phyloP scores from a whole-genome alignment of 352 stramenopile species.

The Globisporangium paddicum region DNA sequence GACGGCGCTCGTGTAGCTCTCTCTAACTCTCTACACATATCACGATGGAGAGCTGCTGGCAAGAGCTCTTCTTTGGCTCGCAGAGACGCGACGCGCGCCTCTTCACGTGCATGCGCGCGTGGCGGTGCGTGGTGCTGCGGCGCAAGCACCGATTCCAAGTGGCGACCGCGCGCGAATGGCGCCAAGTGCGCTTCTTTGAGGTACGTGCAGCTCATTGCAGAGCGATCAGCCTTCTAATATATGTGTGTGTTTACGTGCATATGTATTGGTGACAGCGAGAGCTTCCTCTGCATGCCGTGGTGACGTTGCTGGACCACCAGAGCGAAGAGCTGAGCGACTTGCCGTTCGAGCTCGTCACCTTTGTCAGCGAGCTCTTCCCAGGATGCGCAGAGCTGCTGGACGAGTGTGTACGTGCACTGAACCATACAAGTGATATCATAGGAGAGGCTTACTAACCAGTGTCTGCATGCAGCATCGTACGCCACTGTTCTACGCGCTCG shows the following conservation, averaged over 20 bases:
- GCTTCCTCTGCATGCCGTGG: constrained; percentile 37
- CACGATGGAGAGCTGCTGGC: constrained; percentile 22
- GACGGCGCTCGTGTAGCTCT: too few relatives aligned
- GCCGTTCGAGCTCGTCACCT: constrained; percentile 31
- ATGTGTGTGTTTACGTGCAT: too few relatives aligned
- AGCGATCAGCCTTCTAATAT: too few relatives aligned
- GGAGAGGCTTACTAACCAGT: too few relatives aligned
- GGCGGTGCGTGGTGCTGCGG: constrained; percentile 30
- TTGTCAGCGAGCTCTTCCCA: constrained; percentile 24
- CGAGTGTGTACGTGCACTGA: constrained; percentile 16
- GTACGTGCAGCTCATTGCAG: constrained; percentile 12
- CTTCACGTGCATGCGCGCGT: constrained; percentile 44
- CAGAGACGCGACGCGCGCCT: constrained; percentile 9
- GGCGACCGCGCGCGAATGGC: constrained; percentile 23
- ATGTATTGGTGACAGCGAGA: constrained; percentile 32
- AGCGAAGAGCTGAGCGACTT: constrained; percentile 1
- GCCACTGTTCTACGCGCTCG: constrained; percentile 39
- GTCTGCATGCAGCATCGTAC: constrained; percentile 15
- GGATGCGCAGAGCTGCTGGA: constrained; percentile 20
- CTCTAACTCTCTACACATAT: not conserved
- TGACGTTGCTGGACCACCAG: constrained; percentile 18
- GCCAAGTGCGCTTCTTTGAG: constrained; percentile 49
- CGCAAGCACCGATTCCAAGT: constrained; percentile 34
- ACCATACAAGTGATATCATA: too few relatives aligned
- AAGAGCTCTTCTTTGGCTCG: constrained; percentile 22